Conservation (phyloP, 768 basidiomycete species). For the Phaffia australis region DNA sequence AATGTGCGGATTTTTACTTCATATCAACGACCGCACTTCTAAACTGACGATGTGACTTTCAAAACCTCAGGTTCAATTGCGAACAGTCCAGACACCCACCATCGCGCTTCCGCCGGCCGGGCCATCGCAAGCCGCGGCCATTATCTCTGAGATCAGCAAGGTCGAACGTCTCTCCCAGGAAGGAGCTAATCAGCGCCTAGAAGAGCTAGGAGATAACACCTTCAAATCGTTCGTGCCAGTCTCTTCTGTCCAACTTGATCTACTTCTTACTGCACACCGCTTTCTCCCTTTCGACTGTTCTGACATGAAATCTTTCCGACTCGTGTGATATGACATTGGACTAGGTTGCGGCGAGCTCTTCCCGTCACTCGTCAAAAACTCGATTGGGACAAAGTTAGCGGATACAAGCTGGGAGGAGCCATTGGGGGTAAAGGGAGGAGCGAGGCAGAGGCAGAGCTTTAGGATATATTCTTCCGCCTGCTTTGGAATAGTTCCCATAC, state of each 20-base stretch:
- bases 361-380: conserved; percentile 87
- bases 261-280: not conserved
- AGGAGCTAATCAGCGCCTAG: conserved; percentile 69
- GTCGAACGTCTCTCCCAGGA: conserved; percentile 73
- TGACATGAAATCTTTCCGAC: not conserved
- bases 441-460: conserved; percentile 9
- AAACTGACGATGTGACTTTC: not conserved
- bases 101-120: conserved; percentile 41
- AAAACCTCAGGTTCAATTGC: conserved; percentile 66
- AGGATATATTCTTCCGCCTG: not conserved
- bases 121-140: conserved; percentile 47
- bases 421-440: conserved; percentile 7
- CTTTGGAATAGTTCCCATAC: too few species aligned
- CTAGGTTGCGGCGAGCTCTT: conserved; percentile 66
- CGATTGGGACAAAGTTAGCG: conserved; percentile 81
- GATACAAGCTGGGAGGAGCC: conserved; percentile 18
- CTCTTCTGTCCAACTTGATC: not conserved
- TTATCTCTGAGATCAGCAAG: conserved; percentile 62
- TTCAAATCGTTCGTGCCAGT: conserved; percentile 53
- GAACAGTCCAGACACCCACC: conserved; percentile 58
- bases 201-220: conserved; percentile 81
- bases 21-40: not conserved
- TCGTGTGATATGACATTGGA: not conserved
- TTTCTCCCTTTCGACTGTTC: too few species aligned
- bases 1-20: conserved; percentile 47